phyloP scores from a whole-genome alignment of 73 alveolate species.

The Paramecium bursaria region DNA sequence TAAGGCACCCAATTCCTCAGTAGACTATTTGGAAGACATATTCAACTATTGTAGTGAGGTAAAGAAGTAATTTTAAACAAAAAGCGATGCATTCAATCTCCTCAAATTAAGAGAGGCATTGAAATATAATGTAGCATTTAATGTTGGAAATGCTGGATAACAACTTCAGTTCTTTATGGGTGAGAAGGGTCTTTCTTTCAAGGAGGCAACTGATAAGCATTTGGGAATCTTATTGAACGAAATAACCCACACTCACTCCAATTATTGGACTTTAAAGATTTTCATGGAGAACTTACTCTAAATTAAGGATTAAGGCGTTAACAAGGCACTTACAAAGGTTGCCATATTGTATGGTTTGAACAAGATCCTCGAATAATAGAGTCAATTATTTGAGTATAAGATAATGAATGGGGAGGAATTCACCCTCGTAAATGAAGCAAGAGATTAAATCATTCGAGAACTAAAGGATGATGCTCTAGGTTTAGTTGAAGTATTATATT shows the following conservation, averaged over 20 bases:
- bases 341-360: conserved; percentile 66
- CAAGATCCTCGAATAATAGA: conserved; percentile 37
- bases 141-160: conserved; percentile 60
- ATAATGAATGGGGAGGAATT: conserved; percentile 55
- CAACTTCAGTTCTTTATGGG: conserved; percentile 28
- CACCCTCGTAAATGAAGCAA: conserved; percentile 48
- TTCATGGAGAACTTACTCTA: conserved; percentile 44
- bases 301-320: conserved; percentile 21
- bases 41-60: conserved; percentile 44
- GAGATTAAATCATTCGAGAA: conserved; percentile 47
- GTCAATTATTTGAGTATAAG: conserved; percentile 66
- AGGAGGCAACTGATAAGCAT: conserved; percentile 58
- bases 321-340: conserved; percentile 13
- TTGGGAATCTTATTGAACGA: conserved; percentile 59
- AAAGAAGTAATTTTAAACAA: background rate
- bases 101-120: conserved; percentile 1
- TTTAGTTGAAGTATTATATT: conserved; percentile 59
- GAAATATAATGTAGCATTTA: conserved; percentile 54
- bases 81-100: conserved; percentile 1
- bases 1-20: conserved; percentile 46
- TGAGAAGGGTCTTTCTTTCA: conserved; percentile 62
- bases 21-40: conserved; percentile 51
- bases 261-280: conserved; percentile 63
- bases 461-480: conserved; percentile 64
- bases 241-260: conserved; percentile 45